Base-by-base conservation (phyloP, 306 rosid genomes). In the Begonia masoniana region DNA sequence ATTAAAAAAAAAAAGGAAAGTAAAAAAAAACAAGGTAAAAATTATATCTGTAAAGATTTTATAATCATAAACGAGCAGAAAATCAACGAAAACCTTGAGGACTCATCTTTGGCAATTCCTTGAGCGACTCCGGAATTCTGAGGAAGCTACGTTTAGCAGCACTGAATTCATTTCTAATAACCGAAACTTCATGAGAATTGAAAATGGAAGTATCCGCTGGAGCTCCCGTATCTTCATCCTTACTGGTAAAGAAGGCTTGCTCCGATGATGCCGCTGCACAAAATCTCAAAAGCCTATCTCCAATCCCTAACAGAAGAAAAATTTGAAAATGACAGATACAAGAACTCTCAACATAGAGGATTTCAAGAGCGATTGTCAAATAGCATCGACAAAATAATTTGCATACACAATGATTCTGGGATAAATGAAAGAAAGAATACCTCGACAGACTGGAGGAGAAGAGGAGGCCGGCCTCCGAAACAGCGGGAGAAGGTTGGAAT, bases 71-170 rank as follows among this genome's bases (percentile, higher is more conserved):
- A 56, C 13, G 16, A 54, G 1, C 1, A 31, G 54, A 24, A 24
- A 39, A 35, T 5, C 10, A 43, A 39, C 8, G 39, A 11, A 54
- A 23, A 31, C 97, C 97, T 73, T 81, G 68, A 0, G 97, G 97
- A 75, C 85, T 83, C 88, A 85, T 69, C 74, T 78, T 82, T 2
- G 82, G 84, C 91, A 80, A 62, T 65, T 55, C 59, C 54, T 70
- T 71, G 56, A 91, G 80, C 1, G 80, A 64, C 65, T 71, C 72
- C 0, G 97, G 95, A 69, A 78, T 77, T 50, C 67, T 69, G 68
- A 62, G 67, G 69, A 85, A 85, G 66, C 75, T 65, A 71, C 50
- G 71, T 68, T 83, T 91, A 1, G 83, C 88, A 19, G 72, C 76
- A 64, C 78, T 78, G 35, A 82, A 85, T 61, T 78, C 82, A 16